Evolutionary conservation across 2,329 filamentous ascomycete species (phyloP).

Genomic region (Dothideomycetidae sp.): DNA sequence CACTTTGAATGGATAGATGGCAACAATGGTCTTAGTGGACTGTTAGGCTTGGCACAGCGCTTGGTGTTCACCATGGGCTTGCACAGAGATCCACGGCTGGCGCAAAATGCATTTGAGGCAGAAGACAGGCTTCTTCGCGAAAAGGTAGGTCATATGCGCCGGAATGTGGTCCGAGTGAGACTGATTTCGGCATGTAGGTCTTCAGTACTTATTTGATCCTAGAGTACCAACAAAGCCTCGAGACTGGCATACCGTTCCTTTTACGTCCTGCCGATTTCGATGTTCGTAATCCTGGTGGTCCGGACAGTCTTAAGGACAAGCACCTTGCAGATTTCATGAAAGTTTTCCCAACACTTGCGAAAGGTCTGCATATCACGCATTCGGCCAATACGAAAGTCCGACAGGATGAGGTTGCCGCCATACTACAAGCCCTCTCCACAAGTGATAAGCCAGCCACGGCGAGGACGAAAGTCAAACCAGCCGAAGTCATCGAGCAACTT

Average conservation of each 20-base stretch:
- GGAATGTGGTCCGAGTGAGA: no score
- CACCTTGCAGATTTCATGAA: slow-evolving; percentile 5
- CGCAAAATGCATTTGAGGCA: neutral
- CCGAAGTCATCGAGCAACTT: neutral
- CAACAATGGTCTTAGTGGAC: slow-evolving; percentile 3
- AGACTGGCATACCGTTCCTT: slow-evolving; percentile 4
- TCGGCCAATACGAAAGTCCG: neutral
- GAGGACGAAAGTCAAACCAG: neutral
- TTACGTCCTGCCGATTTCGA: slow-evolving; percentile 3
- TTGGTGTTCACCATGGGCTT: slow-evolving; percentile 2
- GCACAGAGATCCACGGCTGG: slow-evolving; percentile 2
- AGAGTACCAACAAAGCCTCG: slow-evolving; percentile 2
- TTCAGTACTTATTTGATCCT: slow-evolving; percentile 3
- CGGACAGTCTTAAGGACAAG: neutral
- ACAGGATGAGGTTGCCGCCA: neutral
- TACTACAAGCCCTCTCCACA: no score
- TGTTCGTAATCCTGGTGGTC: neutral
- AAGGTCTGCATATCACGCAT: neutral
- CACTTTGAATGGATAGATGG: slow-evolving; percentile 4
- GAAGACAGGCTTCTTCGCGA: neutral
- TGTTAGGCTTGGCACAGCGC: neutral
- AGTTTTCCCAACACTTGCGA: neutral
- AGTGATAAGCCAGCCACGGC: neutral
- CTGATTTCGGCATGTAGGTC: slow-evolving; percentile 1
- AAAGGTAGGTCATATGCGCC: slow-evolving; percentile 3